A percentile compares a stretch with the other conserved stretches of the same genome.
phyloP scores from a whole-genome alignment of 495 filamentous ascomycete genomes.

The Annulohypoxylon stygium region DNA sequence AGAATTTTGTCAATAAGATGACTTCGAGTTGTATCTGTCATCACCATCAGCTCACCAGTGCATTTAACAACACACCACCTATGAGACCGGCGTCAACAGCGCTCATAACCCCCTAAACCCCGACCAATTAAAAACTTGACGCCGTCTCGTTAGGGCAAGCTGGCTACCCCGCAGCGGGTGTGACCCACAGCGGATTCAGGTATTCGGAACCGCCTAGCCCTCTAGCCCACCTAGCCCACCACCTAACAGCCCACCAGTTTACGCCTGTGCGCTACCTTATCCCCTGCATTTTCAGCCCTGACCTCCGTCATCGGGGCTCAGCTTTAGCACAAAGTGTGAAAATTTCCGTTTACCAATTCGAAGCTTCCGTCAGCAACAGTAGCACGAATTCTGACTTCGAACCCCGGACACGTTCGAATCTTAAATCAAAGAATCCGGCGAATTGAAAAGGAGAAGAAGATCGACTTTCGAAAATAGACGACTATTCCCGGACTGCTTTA shows the following conservation, averaged over 20 bases:
- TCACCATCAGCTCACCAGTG: neutral
- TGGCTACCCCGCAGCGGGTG: slow-evolving; percentile 36
- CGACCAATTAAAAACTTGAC: slow-evolving; percentile 29
- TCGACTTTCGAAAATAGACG: neutral
- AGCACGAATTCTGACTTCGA: neutral
- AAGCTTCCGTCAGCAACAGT: slow-evolving; percentile 19
- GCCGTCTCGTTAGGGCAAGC: slow-evolving; percentile 41
- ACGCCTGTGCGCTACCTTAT: neutral
- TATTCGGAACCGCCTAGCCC: slow-evolving; percentile 8
- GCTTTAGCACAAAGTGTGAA: slow-evolving; percentile 37
- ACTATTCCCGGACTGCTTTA: slow-evolving; percentile 8
- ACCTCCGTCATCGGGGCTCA: slow-evolving; percentile 45
- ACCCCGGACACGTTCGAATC: neutral
- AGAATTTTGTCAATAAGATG: neutral
- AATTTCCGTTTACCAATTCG: slow-evolving; percentile 33
- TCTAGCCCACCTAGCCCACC: neutral
- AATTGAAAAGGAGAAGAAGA: neutral
- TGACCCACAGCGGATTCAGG: slow-evolving; percentile 18
- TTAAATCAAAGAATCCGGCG: neutral
- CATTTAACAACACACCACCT: neutral
- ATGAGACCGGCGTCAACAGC: neutral
- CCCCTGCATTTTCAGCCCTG: slow-evolving; percentile 8
- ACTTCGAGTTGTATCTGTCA: slow-evolving; percentile 4
- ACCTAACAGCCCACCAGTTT: neutral
- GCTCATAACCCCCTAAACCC: neutral